Evolutionary conservation across 2,329 filamentous ascomycete genomes (phyloP).

Genomic region (Emergomyces africanus): DNA sequence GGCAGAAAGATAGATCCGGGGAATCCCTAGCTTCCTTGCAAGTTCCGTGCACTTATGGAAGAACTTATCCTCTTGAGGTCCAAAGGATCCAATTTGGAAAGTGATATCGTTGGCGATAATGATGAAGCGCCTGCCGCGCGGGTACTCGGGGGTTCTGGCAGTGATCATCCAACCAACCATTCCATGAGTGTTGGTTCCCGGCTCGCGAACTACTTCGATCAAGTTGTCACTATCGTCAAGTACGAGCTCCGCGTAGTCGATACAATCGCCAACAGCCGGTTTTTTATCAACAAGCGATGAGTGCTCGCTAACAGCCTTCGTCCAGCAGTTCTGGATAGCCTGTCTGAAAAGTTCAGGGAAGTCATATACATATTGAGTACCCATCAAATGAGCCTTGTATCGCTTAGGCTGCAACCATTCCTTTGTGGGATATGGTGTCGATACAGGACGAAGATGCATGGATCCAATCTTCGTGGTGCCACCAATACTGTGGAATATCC

Average conservation of each 20-base stretch:
- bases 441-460: conserved; percentile 86
- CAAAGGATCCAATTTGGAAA: conserved; percentile 97
- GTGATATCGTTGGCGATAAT: conserved; percentile 99
- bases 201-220: conserved; percentile 84
- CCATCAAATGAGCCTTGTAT: conserved; percentile 99
- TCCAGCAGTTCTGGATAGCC: conserved; percentile 92
- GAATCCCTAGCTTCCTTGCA: conserved; percentile 85
- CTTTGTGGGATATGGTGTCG: conserved; percentile 91
- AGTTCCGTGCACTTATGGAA: conserved; percentile 99
- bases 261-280: conserved; percentile 76
- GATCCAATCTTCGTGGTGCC: conserved; percentile 89
- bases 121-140: conserved; percentile 79
- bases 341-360: conserved; percentile 99
- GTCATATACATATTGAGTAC: conserved; percentile 98
- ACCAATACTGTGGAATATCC: conserved; percentile 97
- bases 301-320: conserved; percentile 59
- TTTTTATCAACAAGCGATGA: conserved; percentile 64
- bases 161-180: conserved; percentile 99
- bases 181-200: conserved; percentile 88
- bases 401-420: conserved; percentile 97
- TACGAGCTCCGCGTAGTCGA: conserved; percentile 87
- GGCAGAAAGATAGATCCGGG: conserved; percentile 92
- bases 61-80: conserved; percentile 91
- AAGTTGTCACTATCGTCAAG: conserved; percentile 88
- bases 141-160: conserved; percentile 90